phyloP scores from a whole-genome alignment of 768 basidiomycete species.

The Serpula lacrymans region DNA sequence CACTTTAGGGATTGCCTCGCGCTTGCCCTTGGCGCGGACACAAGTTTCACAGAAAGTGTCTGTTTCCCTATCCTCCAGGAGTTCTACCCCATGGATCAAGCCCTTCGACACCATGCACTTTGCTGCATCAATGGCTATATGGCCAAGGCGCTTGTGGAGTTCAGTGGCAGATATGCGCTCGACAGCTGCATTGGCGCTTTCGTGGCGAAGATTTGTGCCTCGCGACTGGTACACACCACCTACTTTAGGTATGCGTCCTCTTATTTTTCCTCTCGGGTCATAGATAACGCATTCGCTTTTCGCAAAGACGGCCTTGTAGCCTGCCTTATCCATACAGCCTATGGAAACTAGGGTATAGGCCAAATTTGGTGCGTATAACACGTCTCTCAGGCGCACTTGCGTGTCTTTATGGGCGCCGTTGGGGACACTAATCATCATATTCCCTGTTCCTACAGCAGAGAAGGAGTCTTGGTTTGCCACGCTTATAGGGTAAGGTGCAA shows the following conservation, averaged over 20 bases:
- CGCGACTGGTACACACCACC: too few relatives aligned
- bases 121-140: background rate
- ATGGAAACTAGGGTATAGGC: too few relatives aligned
- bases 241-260: too few relatives aligned
- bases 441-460: conserved; percentile 4
- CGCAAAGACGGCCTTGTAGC: background rate
- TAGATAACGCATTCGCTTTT: too few relatives aligned
- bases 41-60: too few relatives aligned
- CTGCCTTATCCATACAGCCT: background rate
- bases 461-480: conserved; percentile 1
- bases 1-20: background rate
- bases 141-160: background rate
- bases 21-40: background rate
- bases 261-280: too few relatives aligned
- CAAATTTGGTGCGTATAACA: too few relatives aligned
- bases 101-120: conserved; percentile 1
- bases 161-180: too few relatives aligned
- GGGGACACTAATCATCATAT: background rate
- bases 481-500: too few relatives aligned
- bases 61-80: too few relatives aligned
- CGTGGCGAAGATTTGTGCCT: too few relatives aligned
- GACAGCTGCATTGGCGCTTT: conserved; percentile 10
- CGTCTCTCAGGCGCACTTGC: too few relatives aligned
- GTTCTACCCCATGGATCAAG: background rate
- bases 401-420: conserved; percentile 12